Conservation (phyloP, 1,139 yeast genomes). For the Geotrichum aggregatum region DNA sequence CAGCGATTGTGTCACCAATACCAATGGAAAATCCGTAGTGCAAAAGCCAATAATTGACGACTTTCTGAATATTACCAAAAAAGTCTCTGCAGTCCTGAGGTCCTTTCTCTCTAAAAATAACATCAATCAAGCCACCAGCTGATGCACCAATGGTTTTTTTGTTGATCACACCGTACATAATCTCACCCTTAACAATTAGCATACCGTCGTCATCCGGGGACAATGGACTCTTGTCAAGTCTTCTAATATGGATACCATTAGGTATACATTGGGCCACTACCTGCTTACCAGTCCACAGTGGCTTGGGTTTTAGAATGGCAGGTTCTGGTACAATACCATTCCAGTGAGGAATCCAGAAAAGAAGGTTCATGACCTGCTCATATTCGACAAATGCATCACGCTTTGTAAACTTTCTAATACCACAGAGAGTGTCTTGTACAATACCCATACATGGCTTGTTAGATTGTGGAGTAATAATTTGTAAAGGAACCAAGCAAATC, state of each 20-base stretch:
- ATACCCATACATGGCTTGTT: conserved; percentile 99
- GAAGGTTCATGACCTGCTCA: conserved; percentile 92
- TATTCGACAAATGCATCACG: conserved; percentile 85
- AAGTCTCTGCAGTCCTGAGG: conserved; percentile 84
- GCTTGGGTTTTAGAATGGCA: conserved; percentile 89
- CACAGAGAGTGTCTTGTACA: conserved; percentile 97
- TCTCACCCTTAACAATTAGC: conserved; percentile 88
- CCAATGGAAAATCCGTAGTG: conserved; percentile 98
- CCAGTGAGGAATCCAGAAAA: conserved; percentile 98
- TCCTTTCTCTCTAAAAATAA: conserved; percentile 96
- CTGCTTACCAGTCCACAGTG: conserved; percentile 97
- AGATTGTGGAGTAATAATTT: conserved; percentile 96
- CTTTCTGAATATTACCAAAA: conserved; percentile 90
- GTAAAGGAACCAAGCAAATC: conserved; percentile 94
- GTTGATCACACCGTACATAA: conserved; percentile 95
- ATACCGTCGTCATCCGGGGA: conserved; percentile 90
- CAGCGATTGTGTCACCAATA: conserved; percentile 99
- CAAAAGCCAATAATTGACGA: conserved; percentile 91
- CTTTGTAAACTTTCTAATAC: conserved; percentile 90
- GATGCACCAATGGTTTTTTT: conserved; percentile 98
- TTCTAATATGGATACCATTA: conserved; percentile 86
- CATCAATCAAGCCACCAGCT: conserved; percentile 95
- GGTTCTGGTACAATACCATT: conserved; percentile 98
- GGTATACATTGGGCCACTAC: conserved; percentile 90
- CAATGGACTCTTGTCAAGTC: conserved; percentile 83